These are phyloP conservation scores for Monosporascus ibericus DNA, from an alignment of 2,329 filamentous ascomycete species.

Conservation along the genomic window DNA sequence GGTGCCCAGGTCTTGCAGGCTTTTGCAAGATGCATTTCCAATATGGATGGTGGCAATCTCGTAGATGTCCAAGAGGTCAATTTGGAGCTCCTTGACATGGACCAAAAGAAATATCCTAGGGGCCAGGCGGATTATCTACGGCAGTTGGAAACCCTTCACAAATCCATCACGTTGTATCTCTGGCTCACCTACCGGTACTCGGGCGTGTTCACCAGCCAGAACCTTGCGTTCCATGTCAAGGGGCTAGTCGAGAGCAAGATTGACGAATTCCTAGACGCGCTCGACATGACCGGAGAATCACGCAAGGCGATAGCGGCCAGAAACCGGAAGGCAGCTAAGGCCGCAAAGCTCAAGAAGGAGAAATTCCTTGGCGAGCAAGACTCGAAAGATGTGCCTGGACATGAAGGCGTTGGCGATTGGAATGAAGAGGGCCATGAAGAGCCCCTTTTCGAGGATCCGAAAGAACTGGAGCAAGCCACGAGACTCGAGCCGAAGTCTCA, in stretches of 20 bases:
- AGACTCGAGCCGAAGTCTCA: not conserved
- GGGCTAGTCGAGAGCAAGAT: slow-evolving; percentile 71
- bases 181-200: slow-evolving; percentile 90
- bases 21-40: slow-evolving; percentile 64
- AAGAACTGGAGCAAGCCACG: slow-evolving; percentile 13
- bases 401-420: slow-evolving; percentile 25
- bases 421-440: slow-evolving; percentile 29
- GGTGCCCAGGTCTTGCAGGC: slow-evolving; percentile 49
- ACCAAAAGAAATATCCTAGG: slow-evolving; percentile 32
- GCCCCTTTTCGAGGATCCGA: slow-evolving; percentile 22
- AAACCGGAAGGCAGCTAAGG: slow-evolving; percentile 17
- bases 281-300: slow-evolving; percentile 41
- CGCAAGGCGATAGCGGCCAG: slow-evolving; percentile 24
- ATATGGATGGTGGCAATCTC: slow-evolving; percentile 60
- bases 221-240: slow-evolving; percentile 75
- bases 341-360: slow-evolving; percentile 10
- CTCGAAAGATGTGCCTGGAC: not conserved
- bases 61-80: slow-evolving; percentile 65
- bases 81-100: slow-evolving; percentile 67
- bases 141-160: slow-evolving; percentile 72
- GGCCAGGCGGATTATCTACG: slow-evolving; percentile 52
- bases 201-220: slow-evolving; percentile 70
- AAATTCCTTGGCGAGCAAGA: slow-evolving; percentile 15
- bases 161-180: slow-evolving; percentile 75
- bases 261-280: slow-evolving; percentile 51